Evolutionary conservation across 2,329 filamentous ascomycete genomes (phyloP), one percentile per base, ranked within the genome.

Genomic region (Microdochium nivale): DNA sequence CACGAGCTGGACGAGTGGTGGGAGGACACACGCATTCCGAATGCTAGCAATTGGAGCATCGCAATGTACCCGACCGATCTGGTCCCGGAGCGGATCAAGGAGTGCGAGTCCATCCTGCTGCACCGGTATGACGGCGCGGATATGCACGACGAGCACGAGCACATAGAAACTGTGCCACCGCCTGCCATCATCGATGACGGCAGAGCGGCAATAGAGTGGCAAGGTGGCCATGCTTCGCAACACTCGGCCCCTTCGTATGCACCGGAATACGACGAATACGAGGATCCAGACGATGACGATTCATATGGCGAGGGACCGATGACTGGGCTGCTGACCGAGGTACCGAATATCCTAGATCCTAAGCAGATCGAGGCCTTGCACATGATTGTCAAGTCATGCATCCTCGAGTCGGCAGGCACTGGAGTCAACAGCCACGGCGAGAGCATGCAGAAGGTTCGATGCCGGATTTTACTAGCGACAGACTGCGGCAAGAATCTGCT

Each of bases 381-480:
- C 51, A 96, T 96, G 91, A 95, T 96, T 54, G 86, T 97, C 61
- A 96, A 96, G 73, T 91, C 89, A 14, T 95, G 91, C 55, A 95
- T 97, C 50, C 83, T 96, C 23, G 88, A 95, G 60, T 84, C 83
- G n/a, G 77, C 81, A 53, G 88, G 87, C 54, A 86, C 87, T 56
- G 82, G 84, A 0, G 71, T 82, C 8, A 87, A 84, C 46, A 68
- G 74, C 10, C 78, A 78, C 13, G 86, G 85, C 19, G 87, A 90
- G 63, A 95, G 92, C 63, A 84, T 96, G 70, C 90, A 96, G 67
- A 89, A 90, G 55, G 89, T 92, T 1, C 78, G 92, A 23, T 96
- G 91, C 62, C 88, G 95, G 63, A 87, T 96, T 63, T 81, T 97
- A 49, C 75, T 97, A 43, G 90, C 90, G 0, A 82, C 95, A 54